phyloP scores from a whole-genome alignment of 306 rosid species.

The Gynostemma pentaphyllum region DNA sequence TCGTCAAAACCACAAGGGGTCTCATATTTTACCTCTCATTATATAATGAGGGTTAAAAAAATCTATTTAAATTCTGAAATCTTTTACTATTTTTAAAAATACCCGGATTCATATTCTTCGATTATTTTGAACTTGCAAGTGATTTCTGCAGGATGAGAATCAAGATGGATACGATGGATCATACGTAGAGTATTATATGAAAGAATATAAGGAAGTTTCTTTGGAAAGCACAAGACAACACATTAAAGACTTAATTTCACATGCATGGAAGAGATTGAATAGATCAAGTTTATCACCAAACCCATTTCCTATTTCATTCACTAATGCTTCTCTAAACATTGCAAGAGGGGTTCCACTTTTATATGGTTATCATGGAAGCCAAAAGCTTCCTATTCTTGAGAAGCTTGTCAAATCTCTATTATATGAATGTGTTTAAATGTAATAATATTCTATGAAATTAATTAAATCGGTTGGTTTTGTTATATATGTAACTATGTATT shows the following conservation, averaged over 20 bases:
- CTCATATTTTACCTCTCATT: no score
- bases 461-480: no score
- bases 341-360: conserved; percentile 46
- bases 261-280: conserved; percentile 42
- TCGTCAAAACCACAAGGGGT: no score
- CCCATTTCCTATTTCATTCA: conserved; percentile 28
- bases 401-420: conserved; percentile 25
- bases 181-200: conserved; percentile 34
- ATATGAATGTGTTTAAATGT: not conserved
- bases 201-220: conserved; percentile 19
- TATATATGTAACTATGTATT: no score
- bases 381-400: conserved; percentile 23
- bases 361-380: conserved; percentile 29
- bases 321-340: conserved; percentile 25
- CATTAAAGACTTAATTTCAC: conserved; percentile 25
- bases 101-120: no score
- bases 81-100: no score
- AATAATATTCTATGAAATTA: no score
- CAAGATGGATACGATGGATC: conserved; percentile 44
- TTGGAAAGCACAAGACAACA: conserved; percentile 13
- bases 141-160: conserved; percentile 30
- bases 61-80: no score
- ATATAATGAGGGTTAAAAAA: no score
- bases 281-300: conserved; percentile 19
- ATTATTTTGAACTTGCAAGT: no score